phyloP scores from a whole-genome alignment of 2,329 filamentous ascomycete genomes.

The Seiridium unicorne region DNA sequence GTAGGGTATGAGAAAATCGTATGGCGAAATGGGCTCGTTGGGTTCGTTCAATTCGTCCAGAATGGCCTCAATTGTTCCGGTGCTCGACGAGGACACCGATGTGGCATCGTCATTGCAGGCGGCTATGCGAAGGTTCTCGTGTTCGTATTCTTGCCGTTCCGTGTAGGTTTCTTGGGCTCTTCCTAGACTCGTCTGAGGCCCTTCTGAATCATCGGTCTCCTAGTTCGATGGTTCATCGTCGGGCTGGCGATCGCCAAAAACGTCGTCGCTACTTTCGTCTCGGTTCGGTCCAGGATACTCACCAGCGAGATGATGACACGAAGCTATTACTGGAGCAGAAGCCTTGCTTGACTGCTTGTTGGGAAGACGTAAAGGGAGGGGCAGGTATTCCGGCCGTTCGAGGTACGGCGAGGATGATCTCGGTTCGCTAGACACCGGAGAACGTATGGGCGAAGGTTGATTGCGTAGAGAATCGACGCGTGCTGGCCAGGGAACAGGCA shows the following conservation, averaged over 20 bases:
- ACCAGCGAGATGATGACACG: slow-evolving; percentile 49
- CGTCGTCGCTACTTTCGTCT: slow-evolving; percentile 13
- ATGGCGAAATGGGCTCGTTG: slow-evolving; percentile 27
- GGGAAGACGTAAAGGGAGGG: slow-evolving; percentile 19
- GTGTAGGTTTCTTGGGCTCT: background rate
- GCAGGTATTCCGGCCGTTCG: slow-evolving; percentile 31
- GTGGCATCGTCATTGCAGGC: background rate
- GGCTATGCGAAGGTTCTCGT: background rate
- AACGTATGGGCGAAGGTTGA: slow-evolving; percentile 28
- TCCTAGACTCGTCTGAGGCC: too few species aligned
- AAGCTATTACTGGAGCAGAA: slow-evolving; percentile 23
- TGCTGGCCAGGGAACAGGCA: slow-evolving; percentile 39
- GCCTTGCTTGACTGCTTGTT: slow-evolving; percentile 31
- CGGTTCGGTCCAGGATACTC: slow-evolving; percentile 36
- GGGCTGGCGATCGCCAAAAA: slow-evolving; percentile 12
- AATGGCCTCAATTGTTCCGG: slow-evolving; percentile 11
- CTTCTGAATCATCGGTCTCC: slow-evolving; percentile 10
- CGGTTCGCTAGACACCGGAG: slow-evolving; percentile 28
- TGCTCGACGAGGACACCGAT: slow-evolving; percentile 11
- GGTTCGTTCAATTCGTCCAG: slow-evolving; percentile 20
- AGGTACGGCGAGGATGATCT: slow-evolving; percentile 42
- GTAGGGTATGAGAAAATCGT: slow-evolving; percentile 41
- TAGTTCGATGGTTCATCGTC: slow-evolving; percentile 11
- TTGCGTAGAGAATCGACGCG: slow-evolving; percentile 41
- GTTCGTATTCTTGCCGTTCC: background rate